Percentiles rank a stretch among this genome's conserved stretches.
These are phyloP conservation scores for Candida pseudoglaebosa DNA, from an alignment of 805 yeast species.

Conservation along the genomic window DNA sequence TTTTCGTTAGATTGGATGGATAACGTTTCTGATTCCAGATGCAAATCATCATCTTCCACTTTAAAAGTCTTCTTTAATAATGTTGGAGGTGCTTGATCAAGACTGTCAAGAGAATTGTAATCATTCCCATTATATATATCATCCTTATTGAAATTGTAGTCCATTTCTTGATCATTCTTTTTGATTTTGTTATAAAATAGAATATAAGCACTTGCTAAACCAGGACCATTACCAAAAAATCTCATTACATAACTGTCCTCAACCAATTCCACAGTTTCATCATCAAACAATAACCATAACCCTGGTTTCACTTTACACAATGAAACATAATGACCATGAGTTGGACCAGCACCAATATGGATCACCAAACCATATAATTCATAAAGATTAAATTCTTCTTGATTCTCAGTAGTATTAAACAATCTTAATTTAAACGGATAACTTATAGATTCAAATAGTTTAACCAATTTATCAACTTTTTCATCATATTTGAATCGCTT, in stretches of 20 bases:
- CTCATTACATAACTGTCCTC: slow-evolving; percentile 77
- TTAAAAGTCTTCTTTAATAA: slow-evolving; percentile 8
- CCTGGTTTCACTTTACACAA: slow-evolving; percentile 70
- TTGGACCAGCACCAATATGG: slow-evolving; percentile 96
- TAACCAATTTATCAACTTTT: slow-evolving; percentile 71
- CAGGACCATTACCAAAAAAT: slow-evolving; percentile 85
- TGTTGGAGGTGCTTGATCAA: slow-evolving; percentile 9
- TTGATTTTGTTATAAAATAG: slow-evolving; percentile 58
- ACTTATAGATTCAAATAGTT: slow-evolving; percentile 78
- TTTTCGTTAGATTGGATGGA: slow-evolving; percentile 10
- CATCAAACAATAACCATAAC: slow-evolving; percentile 94
- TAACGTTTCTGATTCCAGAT: slow-evolving; percentile 10
- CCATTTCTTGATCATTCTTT: slow-evolving; percentile 34
- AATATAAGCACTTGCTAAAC: slow-evolving; percentile 88
- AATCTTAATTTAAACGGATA: slow-evolving; percentile 74
- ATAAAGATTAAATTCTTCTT: slow-evolving; percentile 51
- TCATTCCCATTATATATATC: slow-evolving; percentile 33
- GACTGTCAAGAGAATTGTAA: slow-evolving; percentile 16
- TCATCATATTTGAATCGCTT: slow-evolving; percentile 93
- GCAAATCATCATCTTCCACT: slow-evolving; percentile 4
- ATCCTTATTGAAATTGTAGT: slow-evolving; percentile 31
- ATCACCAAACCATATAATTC: slow-evolving; percentile 85
- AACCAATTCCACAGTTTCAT: slow-evolving; percentile 88
- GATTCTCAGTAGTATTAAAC: slow-evolving; percentile 57
- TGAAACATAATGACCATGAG: slow-evolving; percentile 94